A percentile compares a stretch with the other conserved stretches of the same genome.
These are phyloP conservation scores for Gynandropsis gynandra DNA, from an alignment of 345 rosid species.

Conservation along the genomic window DNA sequence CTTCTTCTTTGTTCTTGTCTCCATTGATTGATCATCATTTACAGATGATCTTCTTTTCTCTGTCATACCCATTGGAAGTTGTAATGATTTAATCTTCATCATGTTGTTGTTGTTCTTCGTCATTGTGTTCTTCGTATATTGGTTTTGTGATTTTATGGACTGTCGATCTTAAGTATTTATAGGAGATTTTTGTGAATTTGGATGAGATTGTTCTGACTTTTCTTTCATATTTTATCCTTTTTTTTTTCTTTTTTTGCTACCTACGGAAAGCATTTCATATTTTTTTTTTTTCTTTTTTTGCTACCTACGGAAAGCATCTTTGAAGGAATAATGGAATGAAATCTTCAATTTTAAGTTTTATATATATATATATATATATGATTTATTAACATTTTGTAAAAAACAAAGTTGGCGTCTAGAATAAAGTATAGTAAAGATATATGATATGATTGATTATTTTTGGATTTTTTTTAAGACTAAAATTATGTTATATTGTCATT, in stretches of 20 bases:
- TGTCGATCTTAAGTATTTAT: no score
- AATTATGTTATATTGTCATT: no score
- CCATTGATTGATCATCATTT: background rate
- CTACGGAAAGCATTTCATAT: slow-evolving; percentile 12
- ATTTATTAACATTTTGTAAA: no score
- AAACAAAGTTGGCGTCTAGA: no score
- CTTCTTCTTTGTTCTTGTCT: slow-evolving; percentile 12
- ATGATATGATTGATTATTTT: no score
- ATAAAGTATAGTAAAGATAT: no score
- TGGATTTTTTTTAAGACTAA: no score
- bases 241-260: background rate
- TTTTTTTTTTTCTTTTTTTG: background rate
- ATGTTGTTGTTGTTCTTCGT: slow-evolving; percentile 25
- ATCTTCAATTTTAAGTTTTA: slow-evolving; percentile 21
- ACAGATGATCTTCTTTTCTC: slow-evolving; percentile 5
- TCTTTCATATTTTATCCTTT: no score
- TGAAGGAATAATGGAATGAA: slow-evolving; percentile 22
- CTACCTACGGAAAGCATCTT: slow-evolving; percentile 17
- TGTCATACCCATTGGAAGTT: background rate
- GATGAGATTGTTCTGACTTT: background rate
- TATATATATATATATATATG: no score
- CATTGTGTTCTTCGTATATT: slow-evolving; percentile 13
- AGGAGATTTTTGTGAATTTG: background rate
- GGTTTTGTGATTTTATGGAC: no score
- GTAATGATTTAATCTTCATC: slow-evolving; percentile 9